Evolutionary conservation across 352 stramenopile species (phyloP), one percentile per base, ranked within the genome.

Genomic region (Globisporangium sylvaticum): DNA sequence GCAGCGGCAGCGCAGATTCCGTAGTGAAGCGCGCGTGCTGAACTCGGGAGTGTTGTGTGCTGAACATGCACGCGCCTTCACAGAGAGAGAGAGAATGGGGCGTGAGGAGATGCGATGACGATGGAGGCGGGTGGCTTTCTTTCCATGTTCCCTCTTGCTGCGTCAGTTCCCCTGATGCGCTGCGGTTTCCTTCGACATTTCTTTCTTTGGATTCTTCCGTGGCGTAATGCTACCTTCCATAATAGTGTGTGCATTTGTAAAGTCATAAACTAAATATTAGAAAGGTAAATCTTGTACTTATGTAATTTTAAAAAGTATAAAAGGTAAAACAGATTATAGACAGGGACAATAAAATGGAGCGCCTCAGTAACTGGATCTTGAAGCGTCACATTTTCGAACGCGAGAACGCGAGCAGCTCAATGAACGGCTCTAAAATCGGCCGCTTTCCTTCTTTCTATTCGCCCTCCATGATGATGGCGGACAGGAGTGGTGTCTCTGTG

Each of bases 311-410:
- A n/a, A n/a, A n/a, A n/a, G n/a, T n/a, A n/a, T n/a, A n/a, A n/a
- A n/a, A n/a, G n/a, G n/a, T 34, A 44, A 52, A n/a, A 22, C 0
- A 25, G 1, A 7, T 18, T 58, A 27, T 31, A 48, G 12, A 15
- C 20, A 31, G n/a, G 31, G 3, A 0, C 22, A 31, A 48, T 20
- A 61, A 61, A 48, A 0, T 10, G 3, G 3, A 9, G 8, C 18
- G 27, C 54, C 12, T 54, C 27, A 18, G 27, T 32, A 56, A 57
- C 59, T 24, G 46, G 59, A 65, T 65, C 59, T 65, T 65, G 59
- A 65, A 65, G 44, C 24, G 59, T 32, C 59, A 42, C 59, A 25
- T 65, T 65, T 65, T 65, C 59, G 59, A 65, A 65, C 59, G 24
- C 34, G 58, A 22, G 59, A 65, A 65, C 59, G 24, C 34, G 58